Evolutionary conservation across 2,329 filamentous ascomycete genomes (phyloP).

Genomic region (Exserohilum rostratum): DNA sequence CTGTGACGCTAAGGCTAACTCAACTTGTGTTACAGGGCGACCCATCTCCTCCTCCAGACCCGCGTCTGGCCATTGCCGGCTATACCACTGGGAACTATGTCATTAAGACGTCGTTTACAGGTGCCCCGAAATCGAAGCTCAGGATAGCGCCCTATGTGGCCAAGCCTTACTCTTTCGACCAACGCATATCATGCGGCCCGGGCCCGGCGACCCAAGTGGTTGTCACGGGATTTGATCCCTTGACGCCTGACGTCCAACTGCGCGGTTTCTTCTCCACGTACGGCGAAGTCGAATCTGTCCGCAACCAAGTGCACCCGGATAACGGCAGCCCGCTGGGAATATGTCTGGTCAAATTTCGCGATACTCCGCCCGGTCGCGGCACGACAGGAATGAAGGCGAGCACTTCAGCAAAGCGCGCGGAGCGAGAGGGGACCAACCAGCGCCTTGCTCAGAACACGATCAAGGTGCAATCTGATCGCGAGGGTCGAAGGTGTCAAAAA

Average conservation of each 20-base stretch:
- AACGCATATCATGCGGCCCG: constrained; percentile 82
- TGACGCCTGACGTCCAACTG: constrained; percentile 80
- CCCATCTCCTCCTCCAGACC: constrained; percentile 80
- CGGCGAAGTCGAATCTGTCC: constrained; percentile 87
- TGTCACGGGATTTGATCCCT: constrained; percentile 93
- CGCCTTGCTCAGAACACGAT: constrained; percentile 79
- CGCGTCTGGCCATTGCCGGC: constrained; percentile 72
- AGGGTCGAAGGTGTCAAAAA: constrained; percentile 79
- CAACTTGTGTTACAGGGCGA: constrained; percentile 68
- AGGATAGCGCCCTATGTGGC: constrained; percentile 78
- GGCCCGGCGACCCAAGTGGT: constrained; percentile 90
- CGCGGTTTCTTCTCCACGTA: constrained; percentile 77
- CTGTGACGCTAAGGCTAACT: constrained; percentile 51
- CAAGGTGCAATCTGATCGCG: constrained; percentile 85
- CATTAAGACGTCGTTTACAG: constrained; percentile 64
- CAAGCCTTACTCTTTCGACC: constrained; percentile 81
- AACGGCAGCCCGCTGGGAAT: constrained; percentile 95
- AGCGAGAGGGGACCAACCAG: constrained; percentile 76
- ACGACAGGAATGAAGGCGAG: constrained; percentile 68
- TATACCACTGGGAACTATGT: constrained; percentile 59
- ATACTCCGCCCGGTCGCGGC: constrained; percentile 63
- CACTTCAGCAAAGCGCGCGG: constrained; percentile 80
- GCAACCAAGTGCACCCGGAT: constrained; percentile 92
- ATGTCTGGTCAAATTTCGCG: constrained; percentile 87
- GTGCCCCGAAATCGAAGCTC: constrained; percentile 68